These are phyloP conservation scores for Ophiostoma himal-ulmi DNA, from an alignment of 2,329 filamentous ascomycete species.

Conservation along the genomic window DNA sequence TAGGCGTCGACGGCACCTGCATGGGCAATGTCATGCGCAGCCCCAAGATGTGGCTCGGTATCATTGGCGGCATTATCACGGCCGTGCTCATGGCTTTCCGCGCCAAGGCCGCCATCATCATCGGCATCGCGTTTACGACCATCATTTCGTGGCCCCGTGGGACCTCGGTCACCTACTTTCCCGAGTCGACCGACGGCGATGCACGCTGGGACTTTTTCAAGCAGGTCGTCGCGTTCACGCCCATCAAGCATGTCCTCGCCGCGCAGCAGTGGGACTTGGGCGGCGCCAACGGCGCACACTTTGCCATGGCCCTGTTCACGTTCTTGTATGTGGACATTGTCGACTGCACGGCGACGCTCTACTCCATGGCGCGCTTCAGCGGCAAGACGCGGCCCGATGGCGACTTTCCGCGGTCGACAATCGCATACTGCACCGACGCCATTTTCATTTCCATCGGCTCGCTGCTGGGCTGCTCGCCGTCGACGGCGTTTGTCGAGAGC, in stretches of 20 bases:
- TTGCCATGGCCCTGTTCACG: constrained; percentile 66
- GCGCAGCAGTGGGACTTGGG: constrained; percentile 61
- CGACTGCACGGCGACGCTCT: constrained; percentile 69
- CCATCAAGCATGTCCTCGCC: constrained; percentile 57
- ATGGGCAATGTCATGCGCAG: constrained; percentile 12
- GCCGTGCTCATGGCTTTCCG: constrained; percentile 74
- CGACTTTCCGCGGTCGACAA: constrained; percentile 80
- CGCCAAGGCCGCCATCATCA: constrained; percentile 68
- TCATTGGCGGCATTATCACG: constrained; percentile 72
- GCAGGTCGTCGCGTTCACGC: constrained; percentile 64
- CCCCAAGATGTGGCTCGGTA: constrained; percentile 69
- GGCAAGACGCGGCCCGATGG: constrained; percentile 52
- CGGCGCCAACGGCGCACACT: constrained; percentile 52
- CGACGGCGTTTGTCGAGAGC: constrained; percentile 70
- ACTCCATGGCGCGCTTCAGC: constrained; percentile 75
- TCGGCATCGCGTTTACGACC: constrained; percentile 66
- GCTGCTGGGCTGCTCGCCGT: constrained; percentile 63
- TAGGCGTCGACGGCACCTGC: constrained; percentile 35
- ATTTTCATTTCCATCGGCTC: constrained; percentile 65
- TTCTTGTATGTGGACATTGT: constrained; percentile 77
- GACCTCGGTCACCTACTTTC: constrained; percentile 68
- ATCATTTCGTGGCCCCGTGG: constrained; percentile 67
- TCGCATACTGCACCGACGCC: constrained; percentile 71
- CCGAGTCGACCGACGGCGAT: constrained; percentile 58
- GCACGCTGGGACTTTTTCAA: constrained; percentile 66